Evolutionary conservation across 306 rosid species (phyloP), one percentile per base, ranked within the genome.

Genomic region (Ormosia semicastrata): DNA sequence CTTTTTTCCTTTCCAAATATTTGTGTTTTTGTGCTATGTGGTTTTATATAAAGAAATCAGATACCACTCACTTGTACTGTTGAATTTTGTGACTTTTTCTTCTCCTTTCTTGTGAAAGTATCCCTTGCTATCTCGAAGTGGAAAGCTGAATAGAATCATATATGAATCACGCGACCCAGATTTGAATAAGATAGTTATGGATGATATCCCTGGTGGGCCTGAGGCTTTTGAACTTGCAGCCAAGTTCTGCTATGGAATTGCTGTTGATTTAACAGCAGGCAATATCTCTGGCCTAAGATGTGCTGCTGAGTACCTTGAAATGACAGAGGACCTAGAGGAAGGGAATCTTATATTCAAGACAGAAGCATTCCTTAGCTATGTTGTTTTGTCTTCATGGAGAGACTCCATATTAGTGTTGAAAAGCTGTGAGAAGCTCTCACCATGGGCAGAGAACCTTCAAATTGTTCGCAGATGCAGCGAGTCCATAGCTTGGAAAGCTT

Each of bases 401-500:
- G 99, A 96, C 83, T 96, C 99, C 18, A 96, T 96, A 43, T 89
- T 91, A 3, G 99, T 93, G 60, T 85, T 93, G 87, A 96, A 96
- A 83, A 96, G 94, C 85, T 93, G 97, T 37, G 97, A 96, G 86
- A 93, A 94, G 86, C 92, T 96, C 71, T 92, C 98, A 0, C 99
- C 99, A 0, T 96, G 99, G 99, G 93, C 99, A 0, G 99, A 96
- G 65, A 96, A 93, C 63, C 97, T 96, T 39, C 99, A 96, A 80
- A 96, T 96, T 14, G 98, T 96, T 32, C 84, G 98, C 24, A 66
- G 99, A 76, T 96, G 98, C 88, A 92, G 98, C 6, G 99, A 96
- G 85, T 96, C 99, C 33, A 96, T 96, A 18, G 98, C 99, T 39
- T 96, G 98, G 98, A 96, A 96, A 71, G 98, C 99, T 43, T 96